phyloP scores from a whole-genome alignment of 2,329 filamentous ascomycete species.

The Neonectria hederae region DNA sequence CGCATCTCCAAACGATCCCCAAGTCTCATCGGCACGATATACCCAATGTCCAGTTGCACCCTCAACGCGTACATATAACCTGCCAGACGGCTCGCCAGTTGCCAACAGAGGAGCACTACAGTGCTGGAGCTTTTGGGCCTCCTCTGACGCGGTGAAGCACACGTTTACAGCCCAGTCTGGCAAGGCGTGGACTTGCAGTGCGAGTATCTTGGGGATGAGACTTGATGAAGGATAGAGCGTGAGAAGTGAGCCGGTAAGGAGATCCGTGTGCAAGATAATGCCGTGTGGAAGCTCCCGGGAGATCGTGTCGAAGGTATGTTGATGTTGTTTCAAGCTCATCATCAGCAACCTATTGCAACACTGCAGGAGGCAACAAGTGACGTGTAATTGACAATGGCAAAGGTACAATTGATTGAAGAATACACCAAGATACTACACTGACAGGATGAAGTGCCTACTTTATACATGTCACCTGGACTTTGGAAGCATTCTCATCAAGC shows the following conservation, averaged over 20 bases:
- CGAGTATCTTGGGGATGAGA: not conserved
- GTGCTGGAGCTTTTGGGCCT: not conserved
- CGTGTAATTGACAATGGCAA: not conserved
- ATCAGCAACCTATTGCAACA: not conserved
- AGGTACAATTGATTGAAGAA: not conserved
- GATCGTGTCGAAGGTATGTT: not conserved
- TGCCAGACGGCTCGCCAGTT: not conserved
- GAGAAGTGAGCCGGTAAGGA: too few species aligned
- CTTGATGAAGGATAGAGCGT: not conserved
- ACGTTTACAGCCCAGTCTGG: not conserved
- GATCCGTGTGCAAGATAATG: not conserved
- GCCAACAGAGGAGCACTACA: not conserved
- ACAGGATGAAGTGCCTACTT: not conserved
- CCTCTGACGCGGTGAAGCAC: not conserved
- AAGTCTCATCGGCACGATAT: not conserved
- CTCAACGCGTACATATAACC: not conserved
- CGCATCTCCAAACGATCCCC: not conserved
- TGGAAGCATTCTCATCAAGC: not conserved
- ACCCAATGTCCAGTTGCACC: not conserved
- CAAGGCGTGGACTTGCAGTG: not conserved
- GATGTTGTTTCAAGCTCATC: conserved; percentile 4
- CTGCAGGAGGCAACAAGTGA: not conserved
- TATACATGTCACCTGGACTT: not conserved
- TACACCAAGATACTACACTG: not conserved
- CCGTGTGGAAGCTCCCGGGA: not conserved